phyloP scores from a whole-genome alignment of 2,329 filamentous ascomycete genomes.

The Rutstroemia sp. region DNA sequence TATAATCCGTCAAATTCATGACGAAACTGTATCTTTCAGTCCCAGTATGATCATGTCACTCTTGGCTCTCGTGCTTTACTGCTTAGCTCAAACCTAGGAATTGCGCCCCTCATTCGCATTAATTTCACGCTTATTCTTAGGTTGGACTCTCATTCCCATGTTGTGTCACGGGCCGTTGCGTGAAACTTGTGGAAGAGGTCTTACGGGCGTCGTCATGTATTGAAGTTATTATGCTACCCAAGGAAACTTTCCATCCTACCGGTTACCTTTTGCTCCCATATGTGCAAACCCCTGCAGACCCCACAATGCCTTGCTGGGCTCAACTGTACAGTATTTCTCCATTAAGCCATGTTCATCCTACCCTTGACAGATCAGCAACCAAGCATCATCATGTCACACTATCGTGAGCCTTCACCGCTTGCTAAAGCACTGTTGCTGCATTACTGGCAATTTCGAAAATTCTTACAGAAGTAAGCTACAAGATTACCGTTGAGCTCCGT shows the following conservation, averaged over 20 bases:
- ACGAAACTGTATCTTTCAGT: neutral
- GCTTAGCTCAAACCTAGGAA: neutral
- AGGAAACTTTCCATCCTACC: slow-evolving; percentile 3
- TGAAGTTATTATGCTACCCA: neutral
- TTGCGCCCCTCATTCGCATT: neutral
- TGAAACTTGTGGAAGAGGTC: neutral
- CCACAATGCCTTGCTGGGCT: slow-evolving; percentile 6
- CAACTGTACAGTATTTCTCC: neutral
- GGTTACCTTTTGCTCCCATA: slow-evolving; percentile 4
- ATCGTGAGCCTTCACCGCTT: slow-evolving; percentile 8
- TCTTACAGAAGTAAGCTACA: slow-evolving; percentile 2
- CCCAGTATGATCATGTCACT: neutral
- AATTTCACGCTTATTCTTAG: neutral
- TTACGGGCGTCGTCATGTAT: slow-evolving; percentile 6
- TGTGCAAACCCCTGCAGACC: neutral
- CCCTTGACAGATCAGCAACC: slow-evolving; percentile 4
- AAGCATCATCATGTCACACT: slow-evolving; percentile 5
- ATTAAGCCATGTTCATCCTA: slow-evolving; percentile 4
- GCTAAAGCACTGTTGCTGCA: slow-evolving; percentile 4
- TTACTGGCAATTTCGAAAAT: slow-evolving; percentile 2
- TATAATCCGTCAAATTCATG: too few species aligned
- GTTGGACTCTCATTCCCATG: slow-evolving; percentile 1
- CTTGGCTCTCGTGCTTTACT: neutral
- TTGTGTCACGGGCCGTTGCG: slow-evolving; percentile 8
- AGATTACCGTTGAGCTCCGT: slow-evolving; percentile 8